phyloP scores from a whole-genome alignment of 805 yeast genomes.

The Hanseniaspora occidentalis region DNA sequence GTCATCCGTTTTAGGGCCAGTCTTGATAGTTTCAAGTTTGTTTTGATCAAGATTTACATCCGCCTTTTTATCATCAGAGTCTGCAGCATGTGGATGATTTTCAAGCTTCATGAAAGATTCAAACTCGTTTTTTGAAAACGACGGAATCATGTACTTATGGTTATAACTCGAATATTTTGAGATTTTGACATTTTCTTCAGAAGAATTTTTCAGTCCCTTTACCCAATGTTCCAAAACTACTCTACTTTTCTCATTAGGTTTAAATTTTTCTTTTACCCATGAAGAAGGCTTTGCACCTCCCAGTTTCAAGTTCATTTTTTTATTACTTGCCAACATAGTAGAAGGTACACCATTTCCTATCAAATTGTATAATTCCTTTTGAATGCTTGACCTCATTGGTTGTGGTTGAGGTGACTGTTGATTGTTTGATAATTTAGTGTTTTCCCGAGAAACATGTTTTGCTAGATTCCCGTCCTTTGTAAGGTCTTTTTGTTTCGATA shows the following conservation, averaged over 20 bases:
- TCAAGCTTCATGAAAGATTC: slow-evolving; percentile 5
- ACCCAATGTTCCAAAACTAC: slow-evolving; percentile 76
- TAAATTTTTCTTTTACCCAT: slow-evolving; percentile 64
- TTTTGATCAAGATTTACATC: slow-evolving; percentile 12
- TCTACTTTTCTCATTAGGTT: slow-evolving; percentile 38
- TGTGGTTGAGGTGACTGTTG: background rate
- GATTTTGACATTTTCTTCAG: slow-evolving; percentile 22
- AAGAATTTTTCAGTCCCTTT: slow-evolving; percentile 45
- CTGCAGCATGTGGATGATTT: slow-evolving; percentile 3
- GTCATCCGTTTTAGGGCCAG: background rate
- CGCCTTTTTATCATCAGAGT: slow-evolving; percentile 14
- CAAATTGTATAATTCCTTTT: slow-evolving; percentile 76
- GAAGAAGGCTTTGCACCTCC: slow-evolving; percentile 60
- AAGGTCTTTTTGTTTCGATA: slow-evolving; percentile 12
- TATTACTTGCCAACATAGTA: slow-evolving; percentile 38
- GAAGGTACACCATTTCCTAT: slow-evolving; percentile 92
- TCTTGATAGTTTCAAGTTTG: slow-evolving; percentile 1
- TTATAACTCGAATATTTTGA: slow-evolving; percentile 67
- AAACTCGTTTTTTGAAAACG: slow-evolving; percentile 43
- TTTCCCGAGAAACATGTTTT: no score
- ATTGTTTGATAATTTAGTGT: no score
- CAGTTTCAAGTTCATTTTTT: slow-evolving; percentile 50
- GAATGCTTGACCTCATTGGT: slow-evolving; percentile 50
- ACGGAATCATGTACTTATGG: slow-evolving; percentile 56
- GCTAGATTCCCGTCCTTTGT: no score